A percentile compares a stretch with the other conserved stretches of the same genome.
Conservation (phyloP, 2,329 filamentous ascomycete genomes). For the Dryadomyces quercus-mongolicae region DNA sequence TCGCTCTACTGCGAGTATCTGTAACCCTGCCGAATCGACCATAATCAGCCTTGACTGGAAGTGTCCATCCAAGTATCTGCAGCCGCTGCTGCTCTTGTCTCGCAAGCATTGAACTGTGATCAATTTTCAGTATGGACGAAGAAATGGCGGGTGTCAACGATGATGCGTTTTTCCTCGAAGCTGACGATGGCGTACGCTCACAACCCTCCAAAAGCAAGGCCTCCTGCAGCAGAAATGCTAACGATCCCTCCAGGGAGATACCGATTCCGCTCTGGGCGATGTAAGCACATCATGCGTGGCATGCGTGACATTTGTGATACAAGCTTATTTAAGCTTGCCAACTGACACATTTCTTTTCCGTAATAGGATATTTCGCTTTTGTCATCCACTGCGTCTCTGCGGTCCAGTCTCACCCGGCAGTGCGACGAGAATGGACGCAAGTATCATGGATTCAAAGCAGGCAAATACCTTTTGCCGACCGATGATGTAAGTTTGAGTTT, state of each 20-base stretch:
- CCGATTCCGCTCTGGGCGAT: slow-evolving; percentile 19
- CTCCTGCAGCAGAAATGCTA: neutral
- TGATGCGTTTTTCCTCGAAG: neutral
- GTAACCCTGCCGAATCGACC: no score
- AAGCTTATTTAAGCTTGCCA: neutral
- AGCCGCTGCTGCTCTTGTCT: slow-evolving; percentile 11
- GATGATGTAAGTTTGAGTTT: slow-evolving; percentile 18
- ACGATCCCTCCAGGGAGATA: neutral
- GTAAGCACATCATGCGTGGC: slow-evolving; percentile 9
- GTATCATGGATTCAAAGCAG: slow-evolving; percentile 26
- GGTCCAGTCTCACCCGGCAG: slow-evolving; percentile 18
- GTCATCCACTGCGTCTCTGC: slow-evolving; percentile 20
- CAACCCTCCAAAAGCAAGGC: neutral
- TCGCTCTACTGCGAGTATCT: no score
- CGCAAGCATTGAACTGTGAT: neutral
- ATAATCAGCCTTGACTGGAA: slow-evolving; percentile 4
- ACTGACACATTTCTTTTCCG: neutral
- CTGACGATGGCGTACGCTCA: slow-evolving; percentile 4
- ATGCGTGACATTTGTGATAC: no score
- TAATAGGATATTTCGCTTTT: slow-evolving; percentile 17
- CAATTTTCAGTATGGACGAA: neutral
- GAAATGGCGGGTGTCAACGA: neutral
- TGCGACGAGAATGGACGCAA: slow-evolving; percentile 24
- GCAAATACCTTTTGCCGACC: slow-evolving; percentile 25
- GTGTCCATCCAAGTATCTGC: slow-evolving; percentile 11